Conservation (phyloP, 1,284 basidiomycete species). For the Golubevia sp. region DNA sequence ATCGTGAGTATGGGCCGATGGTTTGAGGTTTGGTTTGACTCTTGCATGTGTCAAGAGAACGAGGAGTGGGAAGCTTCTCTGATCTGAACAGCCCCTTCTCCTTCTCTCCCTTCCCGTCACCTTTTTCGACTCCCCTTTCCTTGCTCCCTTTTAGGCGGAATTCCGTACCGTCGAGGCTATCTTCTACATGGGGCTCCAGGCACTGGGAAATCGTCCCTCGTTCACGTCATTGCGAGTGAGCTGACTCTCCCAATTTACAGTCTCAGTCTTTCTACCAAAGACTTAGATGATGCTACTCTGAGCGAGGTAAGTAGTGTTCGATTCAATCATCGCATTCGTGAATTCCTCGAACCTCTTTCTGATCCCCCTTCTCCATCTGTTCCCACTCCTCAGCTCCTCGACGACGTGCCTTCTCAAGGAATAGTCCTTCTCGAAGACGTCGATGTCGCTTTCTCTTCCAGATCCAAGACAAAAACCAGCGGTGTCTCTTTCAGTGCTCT, state of each 20-base stretch:
- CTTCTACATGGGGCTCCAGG: constrained; percentile 69
- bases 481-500: constrained; percentile 7
- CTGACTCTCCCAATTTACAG: constrained; percentile 76
- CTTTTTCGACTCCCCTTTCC: no score
- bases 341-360: no score
- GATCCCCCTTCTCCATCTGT: no score
- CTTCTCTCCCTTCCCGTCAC: no score
- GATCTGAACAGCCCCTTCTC: no score
- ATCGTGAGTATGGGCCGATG: constrained; percentile 1
- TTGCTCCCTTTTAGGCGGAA: constrained; percentile 1
- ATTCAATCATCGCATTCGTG: no score
- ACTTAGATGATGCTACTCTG: constrained; percentile 73
- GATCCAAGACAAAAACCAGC: background rate
- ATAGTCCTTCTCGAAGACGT: constrained; percentile 78
- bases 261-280: constrained; percentile 72
- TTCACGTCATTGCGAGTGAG: constrained; percentile 76
- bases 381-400: constrained; percentile 69
- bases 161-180: constrained; percentile 15
- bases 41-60: no score
- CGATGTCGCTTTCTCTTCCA: constrained; percentile 7
- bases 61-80: no score
- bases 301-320: no score
- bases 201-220: constrained; percentile 76
- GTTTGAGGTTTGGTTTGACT: no score
- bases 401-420: constrained; percentile 71